These are phyloP conservation scores for Trichocomaceae sp. DNA, from an alignment of 2,329 filamentous ascomycete genomes.

Conservation along the genomic window DNA sequence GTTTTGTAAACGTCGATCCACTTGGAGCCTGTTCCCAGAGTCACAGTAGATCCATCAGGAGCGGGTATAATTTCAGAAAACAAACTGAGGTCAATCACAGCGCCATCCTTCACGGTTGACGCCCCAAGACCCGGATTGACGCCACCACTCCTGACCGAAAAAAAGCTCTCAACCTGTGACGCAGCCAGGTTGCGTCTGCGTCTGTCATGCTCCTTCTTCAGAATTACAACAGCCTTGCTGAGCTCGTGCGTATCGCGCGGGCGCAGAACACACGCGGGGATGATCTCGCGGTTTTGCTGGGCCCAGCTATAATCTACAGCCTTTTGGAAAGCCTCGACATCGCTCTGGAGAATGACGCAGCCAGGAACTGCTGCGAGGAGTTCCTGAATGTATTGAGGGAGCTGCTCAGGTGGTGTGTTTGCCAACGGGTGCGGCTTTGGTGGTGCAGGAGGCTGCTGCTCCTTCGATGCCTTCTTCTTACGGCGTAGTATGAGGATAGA, in stretches of 20 bases:
- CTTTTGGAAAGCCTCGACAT: slow-evolving; percentile 5
- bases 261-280: slow-evolving; percentile 7
- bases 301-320: slow-evolving; percentile 9
- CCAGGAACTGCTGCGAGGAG: slow-evolving; percentile 1
- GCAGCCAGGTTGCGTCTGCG: background rate
- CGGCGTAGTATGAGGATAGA: background rate
- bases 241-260: slow-evolving; percentile 8
- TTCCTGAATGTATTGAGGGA: slow-evolving; percentile 9
- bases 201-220: slow-evolving; percentile 1
- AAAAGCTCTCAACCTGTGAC: slow-evolving; percentile 2
- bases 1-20: slow-evolving; percentile 9
- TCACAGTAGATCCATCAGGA: slow-evolving; percentile 3
- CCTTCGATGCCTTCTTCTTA: background rate
- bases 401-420: slow-evolving; percentile 7
- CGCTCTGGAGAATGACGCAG: slow-evolving; percentile 1
- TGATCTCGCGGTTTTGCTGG: slow-evolving; percentile 12
- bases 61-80: slow-evolving; percentile 5
- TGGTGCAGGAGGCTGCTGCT: background rate
- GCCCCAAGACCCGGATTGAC: slow-evolving; percentile 8
- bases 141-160: slow-evolving; percentile 7
- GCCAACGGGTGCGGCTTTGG: slow-evolving; percentile 7
- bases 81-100: slow-evolving; percentile 5
- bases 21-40: slow-evolving; percentile 7
- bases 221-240: slow-evolving; percentile 6
- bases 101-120: slow-evolving; percentile 8